Base-by-base conservation (phyloP, 768 basidiomycete genomes). In the Dioszegia hungarica region DNA sequence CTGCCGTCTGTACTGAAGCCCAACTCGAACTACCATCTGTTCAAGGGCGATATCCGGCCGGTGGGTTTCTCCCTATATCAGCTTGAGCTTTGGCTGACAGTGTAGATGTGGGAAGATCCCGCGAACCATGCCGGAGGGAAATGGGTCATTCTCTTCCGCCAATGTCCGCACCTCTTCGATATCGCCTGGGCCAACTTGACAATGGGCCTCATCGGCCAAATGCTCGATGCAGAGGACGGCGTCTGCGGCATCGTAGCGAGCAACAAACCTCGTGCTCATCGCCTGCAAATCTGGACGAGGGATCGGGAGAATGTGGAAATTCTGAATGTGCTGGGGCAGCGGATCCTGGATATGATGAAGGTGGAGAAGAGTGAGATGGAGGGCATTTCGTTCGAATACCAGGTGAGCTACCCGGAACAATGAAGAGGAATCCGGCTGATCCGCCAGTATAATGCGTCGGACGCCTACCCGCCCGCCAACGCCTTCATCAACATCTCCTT, bases 101-200 rank as follows among this genome's bases (percentile, higher is more conserved):
- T 12, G 19, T 38, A 70, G 72, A 94, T 95, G 92, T 95, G 91
- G 91, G 92, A 94, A 78, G 92, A 94, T 74, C 83, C 83, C 28
- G 88, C 90, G 52, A 95, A 95, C 69, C 87, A 88, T 24, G 82
- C 86, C 51, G 92, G 92, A 19, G 92, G 92, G 33, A 93, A 92
- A 78, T 95, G 92, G 92, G 90, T 92, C 19, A 76, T 97, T 56
- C 90, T 90, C 67, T 90, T 94, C 86, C 87, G 87, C 79, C 86
- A 86, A 66, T 88, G 86, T 62, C 84, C 89, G 2, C 76, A 77
- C 44, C 57, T 66, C 0, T 79, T 94, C 47, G 91, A 95, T 79
- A 81, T 87, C 34, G 89, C 86, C 75, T 95, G 92, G 91, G 81
- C 81, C 44, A 91, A 89, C 84, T 80, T 94, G 19, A 85, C 88